phyloP scores from a whole-genome alignment of 2,329 filamentous ascomycete genomes.

The Massarina eburnea region DNA sequence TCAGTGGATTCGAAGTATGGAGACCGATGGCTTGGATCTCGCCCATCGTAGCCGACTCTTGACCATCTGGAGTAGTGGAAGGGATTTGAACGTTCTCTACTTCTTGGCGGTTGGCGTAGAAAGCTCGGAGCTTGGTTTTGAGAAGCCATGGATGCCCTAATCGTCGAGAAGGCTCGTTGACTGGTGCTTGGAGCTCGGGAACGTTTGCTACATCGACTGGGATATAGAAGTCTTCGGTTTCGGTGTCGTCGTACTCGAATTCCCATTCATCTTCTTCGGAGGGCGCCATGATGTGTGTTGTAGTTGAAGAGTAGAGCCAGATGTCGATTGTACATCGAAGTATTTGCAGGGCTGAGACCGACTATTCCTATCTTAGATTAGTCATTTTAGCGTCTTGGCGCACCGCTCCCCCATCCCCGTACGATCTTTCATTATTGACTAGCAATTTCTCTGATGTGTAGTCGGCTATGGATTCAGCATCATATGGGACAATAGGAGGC shows the following conservation, averaged over 20 bases:
- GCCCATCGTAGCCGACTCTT: conserved; percentile 25
- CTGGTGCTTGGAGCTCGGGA: conserved; percentile 19
- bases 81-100: conserved; percentile 17
- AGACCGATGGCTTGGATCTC: conserved; percentile 80
- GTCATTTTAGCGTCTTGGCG: no score
- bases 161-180: conserved; percentile 18
- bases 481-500: no score
- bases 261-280: conserved; percentile 56
- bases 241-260: conserved; percentile 59
- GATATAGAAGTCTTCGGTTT: conserved; percentile 62
- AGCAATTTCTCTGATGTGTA: no score
- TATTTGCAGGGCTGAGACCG: no score
- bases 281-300: conserved; percentile 19
- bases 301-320: no score
- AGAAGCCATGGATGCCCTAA: conserved; percentile 26
- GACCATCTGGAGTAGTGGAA: conserved; percentile 4
- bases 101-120: conserved; percentile 26
- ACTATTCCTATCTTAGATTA: no score
- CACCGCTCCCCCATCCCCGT: no score
- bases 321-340: no score
- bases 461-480: no score
- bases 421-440: no score
- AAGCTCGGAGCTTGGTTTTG: conserved; percentile 32
- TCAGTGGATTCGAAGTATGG: conserved; percentile 72
- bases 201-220: conserved; percentile 59